A percentile compares a stretch with the other conserved stretches of the same genome.
phyloP scores from a whole-genome alignment of 2,329 filamentous ascomycete species.

The Talaromyces sp. region DNA sequence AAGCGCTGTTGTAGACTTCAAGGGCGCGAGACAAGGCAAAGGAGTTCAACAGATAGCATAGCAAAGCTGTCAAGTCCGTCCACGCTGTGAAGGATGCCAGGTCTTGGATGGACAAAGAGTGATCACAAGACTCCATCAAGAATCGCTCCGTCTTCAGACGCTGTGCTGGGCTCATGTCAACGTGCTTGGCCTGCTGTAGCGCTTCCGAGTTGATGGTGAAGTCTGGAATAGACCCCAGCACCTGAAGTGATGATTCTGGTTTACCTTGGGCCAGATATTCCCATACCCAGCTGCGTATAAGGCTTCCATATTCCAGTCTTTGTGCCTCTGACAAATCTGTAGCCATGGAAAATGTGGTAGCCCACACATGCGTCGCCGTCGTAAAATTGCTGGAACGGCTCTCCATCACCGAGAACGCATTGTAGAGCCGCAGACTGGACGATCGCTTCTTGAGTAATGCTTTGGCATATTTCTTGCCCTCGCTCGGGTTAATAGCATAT shows the following conservation, averaged over 20 bases:
- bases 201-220: constrained; percentile 33
- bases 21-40: constrained; percentile 37
- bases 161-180: constrained; percentile 29
- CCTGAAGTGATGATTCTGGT: constrained; percentile 32
- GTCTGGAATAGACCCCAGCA: constrained; percentile 41
- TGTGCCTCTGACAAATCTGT: constrained; percentile 36
- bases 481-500: constrained; percentile 51
- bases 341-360: constrained; percentile 61
- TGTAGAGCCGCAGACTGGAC: constrained; percentile 66
- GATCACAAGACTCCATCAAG: constrained; percentile 54
- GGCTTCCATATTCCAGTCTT: constrained; percentile 38
- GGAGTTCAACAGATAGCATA: constrained; percentile 60
- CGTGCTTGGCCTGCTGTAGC: constrained; percentile 20
- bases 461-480: constrained; percentile 68
- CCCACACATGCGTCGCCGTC: constrained; percentile 62
- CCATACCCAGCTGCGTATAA: constrained; percentile 66
- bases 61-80: constrained; percentile 60
- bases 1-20: constrained; percentile 42
- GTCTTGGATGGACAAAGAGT: constrained; percentile 52
- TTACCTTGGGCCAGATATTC: constrained; percentile 54
- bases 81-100: constrained; percentile 51
- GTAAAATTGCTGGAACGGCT: constrained; percentile 54
- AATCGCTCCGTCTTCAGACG: constrained; percentile 39
- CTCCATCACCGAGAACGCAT: constrained; percentile 74
- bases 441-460: constrained; percentile 65